A percentile compares a stretch with the other conserved stretches of the same genome.
Conservation (phyloP, 23 red algal species). For the Chondrus crispus region DNA sequence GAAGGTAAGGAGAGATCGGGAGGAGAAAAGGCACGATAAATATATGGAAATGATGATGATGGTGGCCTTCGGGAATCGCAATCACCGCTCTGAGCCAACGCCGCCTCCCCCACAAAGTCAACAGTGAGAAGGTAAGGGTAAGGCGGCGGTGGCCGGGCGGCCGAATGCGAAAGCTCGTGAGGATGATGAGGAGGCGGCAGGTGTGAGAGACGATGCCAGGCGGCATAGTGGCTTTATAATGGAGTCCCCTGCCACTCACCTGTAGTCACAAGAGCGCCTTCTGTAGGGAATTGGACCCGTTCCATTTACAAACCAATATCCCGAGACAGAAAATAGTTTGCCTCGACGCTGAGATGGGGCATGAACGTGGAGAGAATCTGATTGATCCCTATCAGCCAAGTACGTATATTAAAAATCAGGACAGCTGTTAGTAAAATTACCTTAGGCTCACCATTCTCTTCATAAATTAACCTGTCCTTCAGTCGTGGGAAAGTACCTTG, state of each 20-base stretch:
- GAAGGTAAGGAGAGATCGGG: not conserved
- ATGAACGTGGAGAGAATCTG: not conserved
- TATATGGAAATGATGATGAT: not conserved
- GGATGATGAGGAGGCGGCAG: too few species aligned
- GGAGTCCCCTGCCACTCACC: too few species aligned
- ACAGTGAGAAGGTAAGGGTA: too few species aligned
- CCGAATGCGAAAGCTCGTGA: too few species aligned
- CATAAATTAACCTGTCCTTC: not conserved
- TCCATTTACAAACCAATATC: too few species aligned
- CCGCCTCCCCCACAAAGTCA: too few species aligned
- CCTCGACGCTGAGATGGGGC: not conserved
- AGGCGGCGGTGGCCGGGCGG: too few species aligned
- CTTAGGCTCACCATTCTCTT: not conserved
- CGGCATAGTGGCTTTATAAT: too few species aligned
- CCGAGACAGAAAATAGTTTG: not conserved
- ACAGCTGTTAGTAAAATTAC: not conserved
- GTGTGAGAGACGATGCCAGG: too few species aligned
- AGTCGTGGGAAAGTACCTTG: not conserved
- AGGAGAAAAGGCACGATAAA: not conserved
- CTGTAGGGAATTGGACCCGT: too few species aligned
- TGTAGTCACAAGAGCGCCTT: too few species aligned
- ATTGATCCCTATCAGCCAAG: not conserved
- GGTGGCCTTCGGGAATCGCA: not conserved
- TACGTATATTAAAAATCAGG: not conserved
- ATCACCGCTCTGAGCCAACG: too few species aligned